Evolutionary conservation across 2,329 filamentous ascomycete species (phyloP).

Genomic region (Leptoxyphium fumago): DNA sequence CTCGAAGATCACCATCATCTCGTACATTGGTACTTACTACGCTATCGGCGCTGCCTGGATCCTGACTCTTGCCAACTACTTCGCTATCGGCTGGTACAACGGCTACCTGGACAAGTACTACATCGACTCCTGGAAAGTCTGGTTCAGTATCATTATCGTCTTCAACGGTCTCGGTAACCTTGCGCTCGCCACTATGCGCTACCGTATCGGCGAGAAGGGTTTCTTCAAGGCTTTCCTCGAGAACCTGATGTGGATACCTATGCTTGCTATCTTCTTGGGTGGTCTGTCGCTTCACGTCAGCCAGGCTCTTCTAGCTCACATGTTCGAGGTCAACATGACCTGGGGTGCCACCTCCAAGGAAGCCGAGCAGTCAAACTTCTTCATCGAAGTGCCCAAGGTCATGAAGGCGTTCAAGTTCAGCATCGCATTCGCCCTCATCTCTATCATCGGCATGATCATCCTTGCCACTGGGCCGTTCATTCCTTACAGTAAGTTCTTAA

Average conservation of each 20-base stretch:
- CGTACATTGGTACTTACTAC: slow-evolving; percentile 59
- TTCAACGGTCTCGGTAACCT: slow-evolving; percentile 50
- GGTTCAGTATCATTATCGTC: slow-evolving; percentile 47
- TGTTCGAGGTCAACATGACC: slow-evolving; percentile 74
- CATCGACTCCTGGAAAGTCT: slow-evolving; percentile 50
- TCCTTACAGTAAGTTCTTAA: slow-evolving; percentile 29
- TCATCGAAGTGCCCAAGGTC: slow-evolving; percentile 68
- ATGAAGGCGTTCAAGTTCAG: slow-evolving; percentile 64
- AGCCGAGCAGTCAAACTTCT: slow-evolving; percentile 67
- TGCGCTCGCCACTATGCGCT: slow-evolving; percentile 46
- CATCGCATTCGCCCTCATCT: slow-evolving; percentile 46
- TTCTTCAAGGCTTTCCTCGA: slow-evolving; percentile 37
- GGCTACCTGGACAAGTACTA: slow-evolving; percentile 53
- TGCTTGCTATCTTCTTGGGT: slow-evolving; percentile 68
- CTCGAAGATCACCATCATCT: slow-evolving; percentile 56
- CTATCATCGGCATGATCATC: slow-evolving; percentile 48
- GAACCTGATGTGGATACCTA: slow-evolving; percentile 49
- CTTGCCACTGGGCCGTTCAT: slow-evolving; percentile 50
- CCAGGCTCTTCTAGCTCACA: slow-evolving; percentile 64
- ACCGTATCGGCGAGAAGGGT: slow-evolving; percentile 41
- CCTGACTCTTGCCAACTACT: slow-evolving; percentile 56
- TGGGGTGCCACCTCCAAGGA: slow-evolving; percentile 82
- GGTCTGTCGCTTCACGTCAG: slow-evolving; percentile 69
- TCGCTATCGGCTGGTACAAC: slow-evolving; percentile 57
- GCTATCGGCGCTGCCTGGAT: slow-evolving; percentile 53